Evolutionary conservation across 768 basidiomycete genomes (phyloP), one percentile per base, ranked within the genome.

Genomic region (Russula brevipes): DNA sequence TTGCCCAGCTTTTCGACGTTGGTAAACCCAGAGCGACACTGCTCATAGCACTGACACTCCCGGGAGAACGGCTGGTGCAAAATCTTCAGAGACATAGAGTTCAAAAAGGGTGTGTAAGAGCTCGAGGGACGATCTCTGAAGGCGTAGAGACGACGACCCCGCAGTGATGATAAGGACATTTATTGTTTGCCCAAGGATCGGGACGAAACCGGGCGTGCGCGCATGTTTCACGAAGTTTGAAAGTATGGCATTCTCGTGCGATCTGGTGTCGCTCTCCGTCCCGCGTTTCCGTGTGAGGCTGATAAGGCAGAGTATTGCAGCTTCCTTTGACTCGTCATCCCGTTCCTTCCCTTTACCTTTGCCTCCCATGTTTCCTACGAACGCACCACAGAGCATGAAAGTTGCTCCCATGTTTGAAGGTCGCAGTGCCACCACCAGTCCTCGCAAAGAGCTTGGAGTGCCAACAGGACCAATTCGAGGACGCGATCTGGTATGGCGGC

Each of bases 361-460:
- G 30, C 77, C 79, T 59, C 85, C 87, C 9, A 88, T 75, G 14
- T 83, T 81, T 19, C 85, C 85, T 6, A 90, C 72, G 38, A 88
- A 77, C 16, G 86, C 81, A 41, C 83, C 82, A 66, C 80, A 87
- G 16, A 92, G 77, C 78, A 86, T 88, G 72, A 95, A 91, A 94
- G 76, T 70, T 97, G 93, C 70, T 89, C 86, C 94, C 94, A 95
- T 33, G 85, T 73, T 58, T 78, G 78, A 42, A 82, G 54, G 51
- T 91, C 90, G 71, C 87, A 86, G 19, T 78, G 77, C 89, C 89
- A 91, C 91, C 92, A 94, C 87, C 91, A 92, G n/a, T 79, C 76
- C 19, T 85, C 80, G 66, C 81, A 84, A 31, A 98, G 77, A 1
- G 81, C 68, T 3, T 76, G 71, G 36, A 96, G 76, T 12, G 82